These are phyloP conservation scores for Aspergillus sp. DNA, from an alignment of 2,329 filamentous ascomycete genomes.

Conservation along the genomic window DNA sequence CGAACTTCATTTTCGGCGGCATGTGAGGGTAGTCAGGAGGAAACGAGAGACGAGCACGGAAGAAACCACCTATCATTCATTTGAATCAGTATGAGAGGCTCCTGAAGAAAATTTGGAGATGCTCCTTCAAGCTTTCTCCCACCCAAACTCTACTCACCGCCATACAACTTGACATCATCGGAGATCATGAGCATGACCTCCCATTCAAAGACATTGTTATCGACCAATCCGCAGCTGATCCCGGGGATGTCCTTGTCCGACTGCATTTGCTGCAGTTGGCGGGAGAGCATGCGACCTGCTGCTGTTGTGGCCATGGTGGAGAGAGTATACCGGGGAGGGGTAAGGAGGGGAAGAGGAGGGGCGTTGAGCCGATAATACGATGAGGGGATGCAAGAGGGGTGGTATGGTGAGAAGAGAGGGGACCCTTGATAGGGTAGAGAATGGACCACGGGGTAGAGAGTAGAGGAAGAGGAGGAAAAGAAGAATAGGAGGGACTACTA, in stretches of 20 bases:
- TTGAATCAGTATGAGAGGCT: too few relatives aligned
- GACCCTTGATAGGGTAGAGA: background rate
- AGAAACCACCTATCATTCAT: slow-evolving; percentile 72
- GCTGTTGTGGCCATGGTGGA: slow-evolving; percentile 46
- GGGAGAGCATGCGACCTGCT: slow-evolving; percentile 66
- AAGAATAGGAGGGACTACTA: slow-evolving; percentile 18
- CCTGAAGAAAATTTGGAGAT: background rate
- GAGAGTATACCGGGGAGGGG: background rate
- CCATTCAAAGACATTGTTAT: slow-evolving; percentile 93
- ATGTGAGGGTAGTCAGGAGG: slow-evolving; percentile 82
- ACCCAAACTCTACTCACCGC: slow-evolving; percentile 60
- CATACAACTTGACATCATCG: slow-evolving; percentile 91
- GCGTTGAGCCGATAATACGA: background rate
- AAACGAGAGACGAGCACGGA: slow-evolving; percentile 81
- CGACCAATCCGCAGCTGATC: slow-evolving; percentile 86
- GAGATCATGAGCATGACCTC: slow-evolving; percentile 99
- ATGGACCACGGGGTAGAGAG: background rate
- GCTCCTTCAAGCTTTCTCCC: too few relatives aligned
- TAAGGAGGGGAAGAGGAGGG: background rate
- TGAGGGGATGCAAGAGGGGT: background rate
- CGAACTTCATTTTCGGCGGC: slow-evolving; percentile 87
- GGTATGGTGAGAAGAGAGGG: background rate
- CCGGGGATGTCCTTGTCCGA: slow-evolving; percentile 86
- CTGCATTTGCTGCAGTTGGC: slow-evolving; percentile 94
- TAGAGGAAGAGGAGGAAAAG: background rate